A percentile compares a stretch with the other conserved stretches of the same genome.
Evolutionary conservation across 2,329 filamentous ascomycete genomes (phyloP).

Genomic region (Diaporthe vexans): DNA sequence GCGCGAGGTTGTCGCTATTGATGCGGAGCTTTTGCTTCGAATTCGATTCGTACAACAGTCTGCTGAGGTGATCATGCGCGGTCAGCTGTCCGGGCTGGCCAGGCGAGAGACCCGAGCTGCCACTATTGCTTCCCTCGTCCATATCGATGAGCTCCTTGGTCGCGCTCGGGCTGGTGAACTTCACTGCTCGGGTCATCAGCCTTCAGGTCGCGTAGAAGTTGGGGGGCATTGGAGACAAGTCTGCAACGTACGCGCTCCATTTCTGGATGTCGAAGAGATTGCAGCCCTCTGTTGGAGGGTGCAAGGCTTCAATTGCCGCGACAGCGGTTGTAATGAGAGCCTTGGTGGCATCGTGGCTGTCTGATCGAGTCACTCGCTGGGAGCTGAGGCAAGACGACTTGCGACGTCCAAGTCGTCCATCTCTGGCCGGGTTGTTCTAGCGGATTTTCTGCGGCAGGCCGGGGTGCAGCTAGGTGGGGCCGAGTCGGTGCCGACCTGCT

Average conservation of each 20-base stretch:
- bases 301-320: slow-evolving; percentile 43
- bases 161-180: slow-evolving; percentile 15
- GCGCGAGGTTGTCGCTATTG: slow-evolving; percentile 53
- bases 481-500: slow-evolving; percentile 36
- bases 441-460: slow-evolving; percentile 41
- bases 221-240: neutral
- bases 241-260: slow-evolving; percentile 37
- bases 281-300: slow-evolving; percentile 38
- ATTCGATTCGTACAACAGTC: slow-evolving; percentile 19
- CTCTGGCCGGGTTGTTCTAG: slow-evolving; percentile 7
- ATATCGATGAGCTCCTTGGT: slow-evolving; percentile 35
- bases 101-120: slow-evolving; percentile 30
- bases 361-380: slow-evolving; percentile 7
- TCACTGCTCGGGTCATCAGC: slow-evolving; percentile 31
- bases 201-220: neutral
- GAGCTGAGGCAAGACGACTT: neutral
- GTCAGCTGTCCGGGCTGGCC: neutral
- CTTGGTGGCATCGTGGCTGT: slow-evolving; percentile 40
- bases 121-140: slow-evolving; percentile 42
- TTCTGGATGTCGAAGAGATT: slow-evolving; percentile 37
- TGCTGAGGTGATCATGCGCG: slow-evolving; percentile 1
- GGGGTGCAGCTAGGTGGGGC: slow-evolving; percentile 26
- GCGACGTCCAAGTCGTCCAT: neutral
- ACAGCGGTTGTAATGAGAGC: slow-evolving; percentile 38
- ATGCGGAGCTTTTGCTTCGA: slow-evolving; percentile 32